phyloP scores from a whole-genome alignment of 2,329 filamentous ascomycete species.

The Verticillium nubilum region DNA sequence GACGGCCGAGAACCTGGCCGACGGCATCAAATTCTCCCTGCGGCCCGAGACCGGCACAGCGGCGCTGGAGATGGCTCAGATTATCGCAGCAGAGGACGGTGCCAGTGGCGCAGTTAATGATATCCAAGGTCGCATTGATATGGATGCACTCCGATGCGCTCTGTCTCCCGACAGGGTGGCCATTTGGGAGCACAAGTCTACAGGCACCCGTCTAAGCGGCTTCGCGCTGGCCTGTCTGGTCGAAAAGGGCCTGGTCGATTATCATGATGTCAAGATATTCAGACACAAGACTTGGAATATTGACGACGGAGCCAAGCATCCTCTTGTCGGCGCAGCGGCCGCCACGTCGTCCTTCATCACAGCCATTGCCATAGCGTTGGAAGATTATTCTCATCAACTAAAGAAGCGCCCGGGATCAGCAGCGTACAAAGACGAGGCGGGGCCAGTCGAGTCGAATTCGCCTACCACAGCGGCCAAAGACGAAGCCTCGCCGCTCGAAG shows the following conservation, averaged over 20 bases:
- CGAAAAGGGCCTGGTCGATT: conserved; percentile 47
- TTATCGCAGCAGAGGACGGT: conserved; percentile 50
- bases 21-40: conserved; percentile 33
- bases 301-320: conserved; percentile 59
- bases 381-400: conserved; percentile 13
- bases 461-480: too few relatives aligned
- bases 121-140: conserved; percentile 49
- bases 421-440: too few relatives aligned
- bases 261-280: conserved; percentile 52
- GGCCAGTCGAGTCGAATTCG: too few relatives aligned
- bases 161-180: conserved; percentile 53
- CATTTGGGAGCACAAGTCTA: conserved; percentile 55
- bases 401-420: conserved; percentile 1
- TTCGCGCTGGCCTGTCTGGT: conserved; percentile 58
- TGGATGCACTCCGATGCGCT: conserved; percentile 53
- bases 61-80: conserved; percentile 34
- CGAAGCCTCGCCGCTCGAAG: too few relatives aligned
- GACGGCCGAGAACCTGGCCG: conserved; percentile 23
- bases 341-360: conserved; percentile 62
- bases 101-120: conserved; percentile 43
- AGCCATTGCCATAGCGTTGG: conserved; percentile 52
- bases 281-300: conserved; percentile 51
- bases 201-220: conserved; percentile 53
- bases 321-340: conserved; percentile 58
- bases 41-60: conserved; percentile 46